phyloP scores from a whole-genome alignment of 2,329 filamentous ascomycete genomes.

The Penicillium fuscoglaucum region DNA sequence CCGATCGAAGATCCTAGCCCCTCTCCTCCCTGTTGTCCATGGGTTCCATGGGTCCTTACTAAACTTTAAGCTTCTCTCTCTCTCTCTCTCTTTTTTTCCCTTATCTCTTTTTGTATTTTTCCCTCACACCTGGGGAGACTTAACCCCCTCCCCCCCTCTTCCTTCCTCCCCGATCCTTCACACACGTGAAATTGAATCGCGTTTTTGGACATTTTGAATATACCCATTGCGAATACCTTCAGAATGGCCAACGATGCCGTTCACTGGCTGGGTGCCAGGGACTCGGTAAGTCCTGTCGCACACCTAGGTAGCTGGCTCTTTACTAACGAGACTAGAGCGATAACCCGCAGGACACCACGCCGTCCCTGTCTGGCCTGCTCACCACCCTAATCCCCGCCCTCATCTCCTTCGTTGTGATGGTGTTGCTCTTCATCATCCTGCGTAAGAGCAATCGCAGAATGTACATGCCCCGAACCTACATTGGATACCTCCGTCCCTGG shows the following conservation, averaged over 20 bases:
- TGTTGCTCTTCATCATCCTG: slow-evolving; percentile 53
- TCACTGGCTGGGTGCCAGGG: slow-evolving; percentile 19
- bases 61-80: slow-evolving; percentile 19
- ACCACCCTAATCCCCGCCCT: slow-evolving; percentile 52
- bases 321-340: slow-evolving; percentile 12
- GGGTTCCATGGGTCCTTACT: background rate
- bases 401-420: slow-evolving; percentile 46
- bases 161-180: background rate
- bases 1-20: slow-evolving; percentile 21
- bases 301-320: background rate
- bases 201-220: background rate
- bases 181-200: slow-evolving; percentile 5
- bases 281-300: slow-evolving; percentile 2
- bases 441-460: slow-evolving; percentile 51
- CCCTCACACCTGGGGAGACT: background rate
- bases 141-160: background rate
- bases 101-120: background rate
- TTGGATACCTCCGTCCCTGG: slow-evolving; percentile 52
- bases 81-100: slow-evolving; percentile 4
- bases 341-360: slow-evolving; percentile 25
- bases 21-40: slow-evolving; percentile 11
- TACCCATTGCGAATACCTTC: background rate
- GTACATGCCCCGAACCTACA: slow-evolving; percentile 58
- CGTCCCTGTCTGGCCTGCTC: slow-evolving; percentile 49
- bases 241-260: slow-evolving; percentile 21